These are phyloP conservation scores for Heritiera fomes DNA, from an alignment of 345 rosid genomes.

Conservation along the genomic window DNA sequence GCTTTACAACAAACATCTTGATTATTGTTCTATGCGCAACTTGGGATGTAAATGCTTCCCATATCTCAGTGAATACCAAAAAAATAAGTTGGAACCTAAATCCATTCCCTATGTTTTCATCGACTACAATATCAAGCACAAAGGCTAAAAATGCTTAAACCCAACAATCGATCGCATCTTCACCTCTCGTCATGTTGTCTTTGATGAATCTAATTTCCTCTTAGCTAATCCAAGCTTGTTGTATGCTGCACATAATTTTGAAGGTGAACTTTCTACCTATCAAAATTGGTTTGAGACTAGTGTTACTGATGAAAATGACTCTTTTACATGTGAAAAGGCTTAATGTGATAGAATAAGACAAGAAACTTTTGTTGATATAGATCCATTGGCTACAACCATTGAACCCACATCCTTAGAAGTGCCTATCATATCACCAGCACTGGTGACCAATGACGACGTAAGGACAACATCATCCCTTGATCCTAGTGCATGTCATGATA, in stretches of 20 bases:
- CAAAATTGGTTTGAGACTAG: background rate
- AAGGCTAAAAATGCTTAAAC: background rate
- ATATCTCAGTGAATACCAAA: fast-evolving
- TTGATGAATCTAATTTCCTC: background rate
- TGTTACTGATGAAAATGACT: background rate
- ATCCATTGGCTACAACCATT: background rate
- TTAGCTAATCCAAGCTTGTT: background rate
- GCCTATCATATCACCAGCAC: background rate
- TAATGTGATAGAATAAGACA: background rate
- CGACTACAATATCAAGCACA: background rate
- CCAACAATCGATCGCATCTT: fast-evolving
- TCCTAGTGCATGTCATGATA: background rate
- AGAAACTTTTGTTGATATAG: background rate
- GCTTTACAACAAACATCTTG: background rate
- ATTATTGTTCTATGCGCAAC: background rate
- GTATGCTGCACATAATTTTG: background rate
- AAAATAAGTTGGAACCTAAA: background rate
- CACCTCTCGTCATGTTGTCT: background rate
- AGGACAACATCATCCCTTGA: too few species aligned
- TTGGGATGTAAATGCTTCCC: background rate
- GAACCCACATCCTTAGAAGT: background rate
- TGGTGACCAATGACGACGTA: background rate
- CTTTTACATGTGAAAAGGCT: background rate
- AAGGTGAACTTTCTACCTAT: background rate
- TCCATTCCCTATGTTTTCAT: background rate